Base-by-base conservation (phyloP, 2,329 filamentous ascomycete species). In the Nigrograna mackinnonii region DNA sequence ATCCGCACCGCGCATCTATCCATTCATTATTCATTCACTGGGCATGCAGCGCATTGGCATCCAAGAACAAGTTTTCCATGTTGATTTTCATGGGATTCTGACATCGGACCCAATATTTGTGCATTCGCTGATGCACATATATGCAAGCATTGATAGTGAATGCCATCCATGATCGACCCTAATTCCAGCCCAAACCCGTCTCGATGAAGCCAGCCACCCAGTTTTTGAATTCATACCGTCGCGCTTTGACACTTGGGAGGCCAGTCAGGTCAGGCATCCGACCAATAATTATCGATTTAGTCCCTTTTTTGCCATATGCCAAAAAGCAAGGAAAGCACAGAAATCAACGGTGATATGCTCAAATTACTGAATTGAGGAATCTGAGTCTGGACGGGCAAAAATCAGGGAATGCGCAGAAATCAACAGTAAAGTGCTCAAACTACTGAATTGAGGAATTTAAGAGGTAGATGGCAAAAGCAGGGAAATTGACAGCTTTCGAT, bases 391-490 rank as follows among this genome's bases (percentile, higher is more conserved):
- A n/a, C 9, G 24, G n/a, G 9, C 9, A n/a, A 9, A 28, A 28
- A 28, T n/a, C 9, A n/a, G 24, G 24, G n/a, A 28, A 28, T 28
- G 9, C 9, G 24, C 24, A 28, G 24, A n/a, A 28, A 28, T 28
- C 24, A n/a, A 28, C n/a, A 28, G 24, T 9, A 13, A 33, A 12
- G 22, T 28, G 24, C 24, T 44, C 41, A 18, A 17, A 17, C 30
- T 24, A 28, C 24, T 28, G 24, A n/a, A 28, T 9, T n/a, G 24
- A n/a, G 24, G 9, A 28, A n/a, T 28, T 28, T 28, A n/a, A 28
- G 24, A 9, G 24, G 7, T 34, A 28, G 11, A 34, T 9, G 31
- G 9, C 17, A 9, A 34, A 34, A 12, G 17, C 11, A 17, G 31
- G 31, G 11, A 17, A 17, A 34, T 34, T 17, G 11, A 34, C 16